phyloP scores from a whole-genome alignment of 2,329 filamentous ascomycete genomes.

The Apiospora pterosperma region DNA sequence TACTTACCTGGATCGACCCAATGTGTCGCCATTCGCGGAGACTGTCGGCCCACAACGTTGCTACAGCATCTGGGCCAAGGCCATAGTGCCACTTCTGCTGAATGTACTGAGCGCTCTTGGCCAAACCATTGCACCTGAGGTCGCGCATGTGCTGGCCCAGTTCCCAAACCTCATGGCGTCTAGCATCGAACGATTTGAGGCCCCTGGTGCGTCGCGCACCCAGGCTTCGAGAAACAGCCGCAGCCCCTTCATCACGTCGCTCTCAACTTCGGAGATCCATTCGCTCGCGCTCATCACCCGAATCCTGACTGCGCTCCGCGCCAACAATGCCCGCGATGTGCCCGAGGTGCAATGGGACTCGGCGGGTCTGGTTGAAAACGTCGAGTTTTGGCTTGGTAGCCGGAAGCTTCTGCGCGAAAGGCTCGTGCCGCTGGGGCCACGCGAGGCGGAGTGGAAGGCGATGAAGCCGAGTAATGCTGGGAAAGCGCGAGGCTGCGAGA shows the following conservation, averaged over 20 bases:
- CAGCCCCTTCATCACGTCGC: constrained; percentile 61
- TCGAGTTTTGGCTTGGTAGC: constrained; percentile 76
- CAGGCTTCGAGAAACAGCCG: constrained; percentile 21
- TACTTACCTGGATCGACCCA: constrained; percentile 67
- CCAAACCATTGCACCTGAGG: constrained; percentile 76
- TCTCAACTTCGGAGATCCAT: constrained; percentile 73
- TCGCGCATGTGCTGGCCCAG: constrained; percentile 83
- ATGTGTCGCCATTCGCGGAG: constrained; percentile 76
- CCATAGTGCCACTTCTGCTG: constrained; percentile 80
- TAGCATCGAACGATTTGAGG: constrained; percentile 69
- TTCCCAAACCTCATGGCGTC: constrained; percentile 76
- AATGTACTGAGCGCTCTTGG: constrained; percentile 84
- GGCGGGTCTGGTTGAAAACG: constrained; percentile 69
- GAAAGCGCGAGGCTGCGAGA: constrained; percentile 49
- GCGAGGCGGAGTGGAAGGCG: constrained; percentile 63
- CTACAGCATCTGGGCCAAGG: constrained; percentile 87
- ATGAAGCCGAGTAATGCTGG: constrained; percentile 27
- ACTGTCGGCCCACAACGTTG: constrained; percentile 66
- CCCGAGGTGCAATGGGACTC: constrained; percentile 74
- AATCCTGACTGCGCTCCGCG: constrained; percentile 66
- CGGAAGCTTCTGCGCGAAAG: constrained; percentile 67
- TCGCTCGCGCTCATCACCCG: constrained; percentile 72
- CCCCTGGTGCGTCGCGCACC: constrained; percentile 47
- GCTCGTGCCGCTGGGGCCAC: constrained; percentile 68
- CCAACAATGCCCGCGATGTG: constrained; percentile 69